These are phyloP conservation scores for Hirschfeldia incana DNA, from an alignment of 345 rosid species.

Conservation along the genomic window DNA sequence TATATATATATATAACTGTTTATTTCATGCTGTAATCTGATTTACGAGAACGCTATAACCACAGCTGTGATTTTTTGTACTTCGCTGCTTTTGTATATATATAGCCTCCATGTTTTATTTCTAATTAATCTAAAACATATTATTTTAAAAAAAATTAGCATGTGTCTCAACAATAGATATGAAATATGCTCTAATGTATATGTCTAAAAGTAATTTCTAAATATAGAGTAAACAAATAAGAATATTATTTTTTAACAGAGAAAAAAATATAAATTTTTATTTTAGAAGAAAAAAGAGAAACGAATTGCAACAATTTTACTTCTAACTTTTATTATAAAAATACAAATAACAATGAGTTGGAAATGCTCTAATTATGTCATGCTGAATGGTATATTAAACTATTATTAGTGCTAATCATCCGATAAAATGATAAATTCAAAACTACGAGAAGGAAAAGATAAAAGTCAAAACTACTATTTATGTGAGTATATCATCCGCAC, in stretches of 20 bases:
- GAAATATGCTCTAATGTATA: no score
- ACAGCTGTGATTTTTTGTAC: constrained; percentile 12
- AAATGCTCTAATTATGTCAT: not conserved
- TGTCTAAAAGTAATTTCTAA: no score
- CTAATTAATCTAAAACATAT: not conserved
- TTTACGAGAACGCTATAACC: not conserved
- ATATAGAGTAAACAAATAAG: no score
- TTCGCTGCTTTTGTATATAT: constrained; percentile 3
- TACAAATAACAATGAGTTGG: no score
- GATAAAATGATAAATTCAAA: not conserved
- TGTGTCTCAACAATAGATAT: not conserved
- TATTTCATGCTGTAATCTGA: not conserved
- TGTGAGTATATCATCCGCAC: constrained; percentile 16
- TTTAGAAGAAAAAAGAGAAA: no score
- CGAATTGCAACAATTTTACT: no score
- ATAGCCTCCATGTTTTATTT: not conserved
- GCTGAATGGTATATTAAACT: not conserved
- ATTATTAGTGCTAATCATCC: constrained; percentile 1
- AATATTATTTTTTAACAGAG: no score
- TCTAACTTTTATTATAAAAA: no score
- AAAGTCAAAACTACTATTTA: not conserved
- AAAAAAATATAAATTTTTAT: no score
- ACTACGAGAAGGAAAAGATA: not conserved
- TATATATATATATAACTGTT: not conserved
- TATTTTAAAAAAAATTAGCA: not conserved